Evolutionary conservation across 2,329 filamentous ascomycete genomes (phyloP).

Genomic region (Volutella citrinella): DNA sequence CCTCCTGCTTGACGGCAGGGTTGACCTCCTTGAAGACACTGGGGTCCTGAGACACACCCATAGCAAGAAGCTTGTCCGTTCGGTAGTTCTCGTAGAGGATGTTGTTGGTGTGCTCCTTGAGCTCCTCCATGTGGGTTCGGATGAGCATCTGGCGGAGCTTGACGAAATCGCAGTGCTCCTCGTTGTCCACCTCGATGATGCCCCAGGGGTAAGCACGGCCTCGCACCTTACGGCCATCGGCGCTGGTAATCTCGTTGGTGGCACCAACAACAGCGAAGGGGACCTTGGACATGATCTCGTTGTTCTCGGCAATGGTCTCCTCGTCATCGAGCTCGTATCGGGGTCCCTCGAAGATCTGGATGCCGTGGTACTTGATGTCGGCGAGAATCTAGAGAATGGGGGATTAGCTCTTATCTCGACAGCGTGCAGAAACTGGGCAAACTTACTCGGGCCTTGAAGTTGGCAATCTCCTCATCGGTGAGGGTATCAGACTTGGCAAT

Average conservation of each 20-base stretch:
- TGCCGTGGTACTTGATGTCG: slow-evolving; percentile 95
- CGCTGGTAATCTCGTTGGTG: slow-evolving; percentile 86
- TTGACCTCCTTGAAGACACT: slow-evolving; percentile 99
- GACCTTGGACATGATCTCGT: slow-evolving; percentile 99
- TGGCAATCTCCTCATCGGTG: slow-evolving; percentile 91
- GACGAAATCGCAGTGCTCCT: slow-evolving; percentile 99
- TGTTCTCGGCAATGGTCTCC: slow-evolving; percentile 99
- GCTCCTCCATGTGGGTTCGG: slow-evolving; percentile 99
- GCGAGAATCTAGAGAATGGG: slow-evolving; percentile 71
- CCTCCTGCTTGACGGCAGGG: slow-evolving; percentile 99
- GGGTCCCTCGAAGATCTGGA: slow-evolving; percentile 98
- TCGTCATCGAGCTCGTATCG: slow-evolving; percentile 98
- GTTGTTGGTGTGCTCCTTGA: slow-evolving; percentile 99
- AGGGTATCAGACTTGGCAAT: slow-evolving; percentile 98
- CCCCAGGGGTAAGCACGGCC: slow-evolving; percentile 98
- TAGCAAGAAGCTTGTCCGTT: slow-evolving; percentile 96
- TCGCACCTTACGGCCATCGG: slow-evolving; percentile 92
- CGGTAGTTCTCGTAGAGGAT: slow-evolving; percentile 98
- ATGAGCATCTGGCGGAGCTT: slow-evolving; percentile 99
- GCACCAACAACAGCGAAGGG: slow-evolving; percentile 97
- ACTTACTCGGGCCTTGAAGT: slow-evolving; percentile 95
- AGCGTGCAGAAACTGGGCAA: background rate
- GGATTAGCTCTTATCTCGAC: background rate
- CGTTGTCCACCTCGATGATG: slow-evolving; percentile 98
- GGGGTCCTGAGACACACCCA: slow-evolving; percentile 98